phyloP scores from a whole-genome alignment of 2,329 filamentous ascomycete genomes.

The Cercospora zeina region DNA sequence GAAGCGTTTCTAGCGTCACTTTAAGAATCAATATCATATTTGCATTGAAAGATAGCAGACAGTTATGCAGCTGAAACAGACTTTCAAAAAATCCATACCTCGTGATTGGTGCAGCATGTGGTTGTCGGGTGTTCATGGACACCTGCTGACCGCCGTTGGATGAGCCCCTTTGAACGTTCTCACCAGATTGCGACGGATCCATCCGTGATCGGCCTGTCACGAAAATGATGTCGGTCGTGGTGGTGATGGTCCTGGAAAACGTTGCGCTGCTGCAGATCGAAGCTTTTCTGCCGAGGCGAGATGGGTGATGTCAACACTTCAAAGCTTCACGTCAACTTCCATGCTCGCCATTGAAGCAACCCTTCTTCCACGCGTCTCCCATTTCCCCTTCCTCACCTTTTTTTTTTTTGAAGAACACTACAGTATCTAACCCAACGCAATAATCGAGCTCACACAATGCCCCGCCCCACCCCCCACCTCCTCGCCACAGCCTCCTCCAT shows the following conservation, averaged over 20 bases:
- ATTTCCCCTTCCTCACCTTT: neutral
- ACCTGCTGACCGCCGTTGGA: neutral
- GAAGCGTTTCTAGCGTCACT: neutral
- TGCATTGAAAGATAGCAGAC: neutral
- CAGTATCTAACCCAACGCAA: neutral
- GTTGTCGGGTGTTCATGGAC: neutral
- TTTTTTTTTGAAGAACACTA: too few relatives aligned
- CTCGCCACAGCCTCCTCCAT: conserved; percentile 40
- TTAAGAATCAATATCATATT: neutral
- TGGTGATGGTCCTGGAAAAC: neutral
- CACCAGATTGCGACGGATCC: neutral
- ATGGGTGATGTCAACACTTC: conserved; percentile 19
- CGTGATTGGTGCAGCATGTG: neutral
- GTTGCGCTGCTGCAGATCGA: neutral
- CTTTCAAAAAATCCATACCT: neutral
- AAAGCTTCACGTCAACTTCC: conserved; percentile 11
- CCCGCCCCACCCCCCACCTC: conserved; percentile 32
- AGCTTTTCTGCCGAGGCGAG: conserved; percentile 17
- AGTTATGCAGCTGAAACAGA: neutral
- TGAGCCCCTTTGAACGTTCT: neutral
- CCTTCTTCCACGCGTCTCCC: neutral
- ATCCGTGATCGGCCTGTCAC: neutral
- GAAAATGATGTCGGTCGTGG: neutral
- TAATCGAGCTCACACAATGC: too few relatives aligned
- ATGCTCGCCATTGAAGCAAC: neutral